Percentiles rank a stretch among this genome's conserved stretches.
Conservation (phyloP, 2,329 filamentous ascomycete species). For the Talaromyces atroroseus region DNA sequence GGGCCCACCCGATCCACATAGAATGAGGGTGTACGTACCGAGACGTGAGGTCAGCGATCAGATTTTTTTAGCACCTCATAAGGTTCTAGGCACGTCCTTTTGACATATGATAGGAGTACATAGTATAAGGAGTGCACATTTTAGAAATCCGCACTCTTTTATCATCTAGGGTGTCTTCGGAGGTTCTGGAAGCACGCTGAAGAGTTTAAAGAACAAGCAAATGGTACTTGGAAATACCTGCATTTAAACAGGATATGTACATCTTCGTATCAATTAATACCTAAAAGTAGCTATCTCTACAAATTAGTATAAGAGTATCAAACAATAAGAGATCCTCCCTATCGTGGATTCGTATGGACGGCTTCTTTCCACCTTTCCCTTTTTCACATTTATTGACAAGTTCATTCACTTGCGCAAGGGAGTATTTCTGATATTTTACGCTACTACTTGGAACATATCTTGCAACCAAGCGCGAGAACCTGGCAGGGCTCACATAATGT, state of each 20-base stretch:
- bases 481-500: constrained; percentile 18
- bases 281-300: too few species aligned
- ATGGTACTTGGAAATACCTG: too few species aligned
- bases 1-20: constrained; percentile 1
- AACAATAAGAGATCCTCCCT: too few species aligned
- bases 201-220: too few species aligned
- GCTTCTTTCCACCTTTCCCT: constrained; percentile 16
- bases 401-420: constrained; percentile 18
- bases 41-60: neutral
- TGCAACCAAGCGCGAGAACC: constrained; percentile 17
- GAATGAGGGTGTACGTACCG: neutral
- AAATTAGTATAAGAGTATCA: too few species aligned
- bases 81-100: neutral
- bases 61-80: neutral
- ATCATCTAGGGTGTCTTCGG: neutral
- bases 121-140: neutral
- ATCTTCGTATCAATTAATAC: neutral
- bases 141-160: neutral
- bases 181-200: neutral
- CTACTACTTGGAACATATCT: constrained; percentile 20
- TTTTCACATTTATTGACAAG: constrained; percentile 18
- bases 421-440: constrained; percentile 15
- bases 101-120: neutral
- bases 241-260: neutral
- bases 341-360: constrained; percentile 8